phyloP scores from a whole-genome alignment of 345 rosid species.

The Draba incana region DNA sequence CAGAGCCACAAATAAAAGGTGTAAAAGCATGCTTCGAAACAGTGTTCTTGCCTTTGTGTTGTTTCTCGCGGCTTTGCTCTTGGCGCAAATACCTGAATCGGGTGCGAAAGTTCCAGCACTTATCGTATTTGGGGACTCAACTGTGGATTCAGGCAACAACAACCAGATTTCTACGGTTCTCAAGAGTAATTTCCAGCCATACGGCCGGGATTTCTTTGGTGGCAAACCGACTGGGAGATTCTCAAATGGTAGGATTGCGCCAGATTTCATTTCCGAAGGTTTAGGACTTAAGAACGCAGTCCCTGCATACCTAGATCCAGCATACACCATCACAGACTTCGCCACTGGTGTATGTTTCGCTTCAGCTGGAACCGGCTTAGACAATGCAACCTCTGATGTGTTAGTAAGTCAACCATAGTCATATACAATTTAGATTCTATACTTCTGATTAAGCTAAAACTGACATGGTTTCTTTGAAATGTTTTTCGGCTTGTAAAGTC shows the following conservation, averaged over 20 bases:
- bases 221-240: constrained; percentile 75
- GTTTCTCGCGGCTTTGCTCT: constrained; percentile 36
- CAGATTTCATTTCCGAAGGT: constrained; percentile 80
- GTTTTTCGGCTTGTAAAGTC: constrained; percentile 46
- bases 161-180: constrained; percentile 63
- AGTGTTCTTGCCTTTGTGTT: constrained; percentile 33
- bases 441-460: background rate
- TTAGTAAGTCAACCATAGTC: constrained; percentile 55
- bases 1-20: constrained; percentile 1
- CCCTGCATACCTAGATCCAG: constrained; percentile 84
- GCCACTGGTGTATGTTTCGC: constrained; percentile 89
- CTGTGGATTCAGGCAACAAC: constrained; percentile 86
- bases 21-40: constrained; percentile 44
- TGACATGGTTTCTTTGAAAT: constrained; percentile 14
- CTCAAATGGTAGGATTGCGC: constrained; percentile 69
- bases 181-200: constrained; percentile 76
- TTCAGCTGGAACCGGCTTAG: constrained; percentile 91
- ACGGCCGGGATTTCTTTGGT: constrained; percentile 71
- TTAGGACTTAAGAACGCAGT: constrained; percentile 64
- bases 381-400: constrained; percentile 71
- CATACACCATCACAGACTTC: constrained; percentile 59
- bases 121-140: constrained; percentile 79
- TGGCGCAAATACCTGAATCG: constrained; percentile 40
- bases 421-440: background rate
- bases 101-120: constrained; percentile 58